Evolutionary conservation across 768 basidiomycete genomes (phyloP), one percentile per base, ranked within the genome.

Genomic region (Chiua virens): DNA sequence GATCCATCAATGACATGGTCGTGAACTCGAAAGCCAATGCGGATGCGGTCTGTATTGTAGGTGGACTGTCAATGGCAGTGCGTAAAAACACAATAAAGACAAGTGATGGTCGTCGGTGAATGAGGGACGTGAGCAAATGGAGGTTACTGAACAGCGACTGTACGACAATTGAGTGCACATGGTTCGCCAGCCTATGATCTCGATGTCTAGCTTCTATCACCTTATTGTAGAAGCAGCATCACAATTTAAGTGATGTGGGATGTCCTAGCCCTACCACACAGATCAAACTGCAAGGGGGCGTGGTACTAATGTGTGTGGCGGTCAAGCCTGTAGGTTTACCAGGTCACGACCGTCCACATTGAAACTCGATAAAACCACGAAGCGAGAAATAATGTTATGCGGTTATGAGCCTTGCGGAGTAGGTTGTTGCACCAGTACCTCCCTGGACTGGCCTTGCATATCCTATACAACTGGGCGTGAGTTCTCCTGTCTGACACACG

Each of bases 351-450:
- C 22, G 32, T 50, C 52, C 53, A 47, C 21, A 43, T 40, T 49
- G 48, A 45, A 45, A 45, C 38, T 42, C 50, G 44, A 27, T 25
- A 9, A 49, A 42, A 49, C 30, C 53, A 40, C 42, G 25, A 34
- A 40, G 34, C 34, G 23, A n/a, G 21, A 45, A 53, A 35, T 27
- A 45, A 9, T 25, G 35, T 18, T 39, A 44, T 9, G 23, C 14
- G 50, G 49, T 28, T 58, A 85, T 64, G 82, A 80, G 32, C 84
- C 84, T 61, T 87, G 86, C 14, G 87, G 87, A 21, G 87, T 88
- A 32, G 86, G 83, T 60, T 86, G 87, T 56, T 87, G 84, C 35
- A 86, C 75, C 47, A 82, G 79, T 42, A 81, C 73, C 56, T 83
- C 80, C 61, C 82, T 72, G 36, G 80, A 74, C 54, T 84, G 83